Evolutionary conservation across 305 asterid species (phyloP), one percentile per base, ranked within the genome.

Genomic region (Fraxinus floribunda): DNA sequence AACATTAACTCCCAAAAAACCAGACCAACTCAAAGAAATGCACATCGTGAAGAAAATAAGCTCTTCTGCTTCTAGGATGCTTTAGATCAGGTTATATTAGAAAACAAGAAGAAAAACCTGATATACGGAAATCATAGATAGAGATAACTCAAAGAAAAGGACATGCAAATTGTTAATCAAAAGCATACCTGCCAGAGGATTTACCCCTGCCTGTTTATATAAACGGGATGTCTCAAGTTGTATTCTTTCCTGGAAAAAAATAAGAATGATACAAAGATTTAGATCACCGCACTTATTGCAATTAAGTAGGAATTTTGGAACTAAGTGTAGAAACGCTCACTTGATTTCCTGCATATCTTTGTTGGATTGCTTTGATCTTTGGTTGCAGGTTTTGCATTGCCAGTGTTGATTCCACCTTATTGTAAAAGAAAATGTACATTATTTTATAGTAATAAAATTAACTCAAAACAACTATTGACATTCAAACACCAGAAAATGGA

Each of bases 321-420:
- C 41, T 15, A 71, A 29, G 16, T 71, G 10, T 35, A 68, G 80
- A 85, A 89, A 77, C 55, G 76, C 88, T 85, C 81, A 93, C 99
- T 92, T 95, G 98, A 89, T 97, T 97, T 87, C 99, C 99, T 20
- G 97, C 94, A 91, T 95, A 95, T 92, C 98, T 88, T 90, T 93
- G 93, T 85, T 97, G 99, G 83, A 97, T 97, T 4, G 99, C 98
- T 90, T 97, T 97, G 87, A 97, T 86, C 90, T 95, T 97, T 81
- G 99, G 99, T 88, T 95, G 99, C 83, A 95, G 97, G 89, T 90
- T 97, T 92, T 97, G 99, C 99, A 97, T 97, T 79, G 97, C 99
- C 84, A 97, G 77, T 7, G 98, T 95, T 16, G 99, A 97, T 87
- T 97, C 99, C 82, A 97, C 98, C 99, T 95, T 88, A 79, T 79